phyloP scores from a whole-genome alignment of 345 rosid species.

The Linum trigynum region DNA sequence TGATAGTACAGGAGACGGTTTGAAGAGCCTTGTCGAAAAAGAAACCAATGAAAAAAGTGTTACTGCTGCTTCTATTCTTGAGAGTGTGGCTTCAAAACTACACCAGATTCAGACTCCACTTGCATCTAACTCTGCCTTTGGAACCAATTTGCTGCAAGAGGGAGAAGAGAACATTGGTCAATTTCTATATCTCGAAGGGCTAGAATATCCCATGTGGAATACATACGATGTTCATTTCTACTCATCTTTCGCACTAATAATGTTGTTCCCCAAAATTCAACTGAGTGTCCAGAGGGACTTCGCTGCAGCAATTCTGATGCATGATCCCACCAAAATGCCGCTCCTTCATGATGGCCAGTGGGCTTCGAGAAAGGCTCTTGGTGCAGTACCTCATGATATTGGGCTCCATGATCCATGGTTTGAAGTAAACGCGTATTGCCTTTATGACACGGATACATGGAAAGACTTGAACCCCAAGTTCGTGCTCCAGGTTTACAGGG shows the following conservation, averaged over 20 bases:
- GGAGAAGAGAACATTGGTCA: conserved; percentile 97
- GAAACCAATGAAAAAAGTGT: conserved; percentile 25
- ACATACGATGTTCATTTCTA: conserved; percentile 95
- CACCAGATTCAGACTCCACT: conserved; percentile 54
- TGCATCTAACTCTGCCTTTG: conserved; percentile 70
- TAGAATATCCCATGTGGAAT: conserved; percentile 92
- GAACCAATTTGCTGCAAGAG: conserved; percentile 72
- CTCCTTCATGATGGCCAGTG: conserved; percentile 52
- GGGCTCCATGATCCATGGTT: conserved; percentile 85
- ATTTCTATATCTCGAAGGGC: conserved; percentile 84
- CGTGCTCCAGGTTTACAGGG: conserved; percentile 87
- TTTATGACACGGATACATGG: conserved; percentile 71
- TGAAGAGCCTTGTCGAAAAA: background rate
- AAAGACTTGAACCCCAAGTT: conserved; percentile 92
- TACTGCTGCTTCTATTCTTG: conserved; percentile 55
- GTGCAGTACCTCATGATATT: conserved; percentile 92
- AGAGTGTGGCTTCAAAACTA: conserved; percentile 56
- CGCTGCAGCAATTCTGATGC: conserved; percentile 86
- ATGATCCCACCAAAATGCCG: conserved; percentile 64
- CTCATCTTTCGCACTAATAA: conserved; percentile 72
- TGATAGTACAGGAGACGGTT: conserved; percentile 40
- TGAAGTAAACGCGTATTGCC: conserved; percentile 66
- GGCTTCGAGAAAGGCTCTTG: conserved; percentile 73
- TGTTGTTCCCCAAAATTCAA: conserved; percentile 82
- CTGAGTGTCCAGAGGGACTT: conserved; percentile 91